These are phyloP conservation scores for Ampelocalamus luodianensis DNA, from an alignment of 176 grass and related monocot species.

Conservation along the genomic window DNA sequence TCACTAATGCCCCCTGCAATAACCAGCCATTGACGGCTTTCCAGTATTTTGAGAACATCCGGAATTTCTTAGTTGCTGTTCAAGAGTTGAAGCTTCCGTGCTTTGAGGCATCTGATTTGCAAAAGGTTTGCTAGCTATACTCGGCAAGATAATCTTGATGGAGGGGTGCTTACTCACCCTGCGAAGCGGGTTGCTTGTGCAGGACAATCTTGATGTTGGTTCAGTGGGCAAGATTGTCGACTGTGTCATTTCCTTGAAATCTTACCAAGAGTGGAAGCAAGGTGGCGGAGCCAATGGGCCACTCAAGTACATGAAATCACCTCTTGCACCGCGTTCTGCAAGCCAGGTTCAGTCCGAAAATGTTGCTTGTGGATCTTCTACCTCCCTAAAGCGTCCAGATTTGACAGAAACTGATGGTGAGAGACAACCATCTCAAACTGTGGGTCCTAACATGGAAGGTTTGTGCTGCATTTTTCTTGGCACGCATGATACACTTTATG, in stretches of 20 bases:
- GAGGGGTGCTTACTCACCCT: neutral
- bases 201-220: slow-evolving; percentile 72
- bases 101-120: slow-evolving; percentile 87
- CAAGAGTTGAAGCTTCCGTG: slow-evolving; percentile 66
- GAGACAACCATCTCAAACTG: slow-evolving; percentile 39
- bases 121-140: slow-evolving; percentile 60
- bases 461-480: neutral
- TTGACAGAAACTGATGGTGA: slow-evolving; percentile 44
- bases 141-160: neutral
- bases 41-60: slow-evolving; percentile 92
- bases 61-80: slow-evolving; percentile 88
- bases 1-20: slow-evolving; percentile 51
- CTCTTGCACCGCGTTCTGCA: slow-evolving; percentile 53
- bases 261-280: slow-evolving; percentile 68
- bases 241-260: slow-evolving; percentile 75
- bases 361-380: slow-evolving; percentile 40
- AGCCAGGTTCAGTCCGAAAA: slow-evolving; percentile 32
- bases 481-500: neutral
- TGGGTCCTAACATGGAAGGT: slow-evolving; percentile 58
- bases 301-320: slow-evolving; percentile 73
- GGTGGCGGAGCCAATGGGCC: slow-evolving; percentile 43
- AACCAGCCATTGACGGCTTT: slow-evolving; percentile 77
- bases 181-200: slow-evolving; percentile 38
- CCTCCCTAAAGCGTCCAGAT: slow-evolving; percentile 51
- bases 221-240: slow-evolving; percentile 77